A percentile compares a stretch with the other conserved stretches of the same genome.
Conservation (phyloP, 78 protist species). For the Andalucia godoyi region DNA sequence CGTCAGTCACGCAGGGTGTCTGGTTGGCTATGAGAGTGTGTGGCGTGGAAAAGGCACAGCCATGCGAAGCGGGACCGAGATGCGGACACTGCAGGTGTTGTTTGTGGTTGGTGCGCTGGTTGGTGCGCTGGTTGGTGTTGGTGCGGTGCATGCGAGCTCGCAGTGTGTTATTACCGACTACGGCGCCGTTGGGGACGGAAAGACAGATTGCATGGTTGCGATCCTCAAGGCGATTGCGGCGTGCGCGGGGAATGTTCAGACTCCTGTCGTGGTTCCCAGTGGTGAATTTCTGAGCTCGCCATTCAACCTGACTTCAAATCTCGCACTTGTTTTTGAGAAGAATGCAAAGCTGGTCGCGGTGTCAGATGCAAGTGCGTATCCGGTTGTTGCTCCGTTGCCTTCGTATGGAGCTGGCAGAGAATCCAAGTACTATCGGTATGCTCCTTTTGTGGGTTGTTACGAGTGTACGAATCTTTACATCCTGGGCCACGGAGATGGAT, state of each 20-base stretch:
- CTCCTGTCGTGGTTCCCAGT: not conserved
- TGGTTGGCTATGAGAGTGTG: no score
- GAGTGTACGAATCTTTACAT: not conserved
- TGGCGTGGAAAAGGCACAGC: no score
- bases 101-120: no score
- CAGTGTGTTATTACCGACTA: not conserved
- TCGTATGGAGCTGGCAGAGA: not conserved
- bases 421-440: not conserved
- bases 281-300: not conserved
- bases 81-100: no score
- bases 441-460: not conserved
- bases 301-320: not conserved
- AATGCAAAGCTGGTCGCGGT: not conserved
- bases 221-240: not conserved
- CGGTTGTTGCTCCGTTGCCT: conserved; percentile 4
- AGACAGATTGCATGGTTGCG: not conserved
- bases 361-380: not conserved
- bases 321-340: not conserved
- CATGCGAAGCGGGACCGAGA: no score
- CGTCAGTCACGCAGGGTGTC: no score
- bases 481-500: conserved; percentile 8
- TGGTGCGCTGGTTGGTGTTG: no score
- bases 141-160: not conserved
- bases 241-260: not conserved
- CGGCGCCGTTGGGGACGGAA: conserved; percentile 9